Conservation (phyloP, 225 moss, liverwort and hornwort genomes). For the Polytrichum formosum region DNA sequence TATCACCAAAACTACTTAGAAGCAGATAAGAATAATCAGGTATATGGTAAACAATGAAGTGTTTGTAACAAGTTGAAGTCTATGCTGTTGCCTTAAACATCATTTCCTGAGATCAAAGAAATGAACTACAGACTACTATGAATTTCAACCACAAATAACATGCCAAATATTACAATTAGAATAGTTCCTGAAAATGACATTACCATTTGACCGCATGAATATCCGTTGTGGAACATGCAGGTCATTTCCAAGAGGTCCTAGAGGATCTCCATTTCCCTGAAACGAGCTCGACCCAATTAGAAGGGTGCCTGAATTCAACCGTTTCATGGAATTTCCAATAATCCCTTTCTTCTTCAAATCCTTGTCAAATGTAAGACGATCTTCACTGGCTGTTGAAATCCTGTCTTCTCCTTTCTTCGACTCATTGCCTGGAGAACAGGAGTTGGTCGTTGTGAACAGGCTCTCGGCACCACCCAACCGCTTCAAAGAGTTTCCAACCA, state of each 20-base stretch:
- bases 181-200: not conserved
- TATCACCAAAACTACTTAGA: constrained; percentile 37
- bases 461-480: constrained; percentile 31
- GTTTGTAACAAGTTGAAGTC: not conserved
- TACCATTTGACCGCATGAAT: constrained; percentile 51
- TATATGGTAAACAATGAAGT: not conserved
- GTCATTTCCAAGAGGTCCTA: constrained; percentile 56
- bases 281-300: constrained; percentile 42
- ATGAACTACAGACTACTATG: not conserved
- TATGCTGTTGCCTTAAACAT: not conserved
- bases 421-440: constrained; percentile 28
- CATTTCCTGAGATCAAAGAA: not conserved
- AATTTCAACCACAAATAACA: not conserved
- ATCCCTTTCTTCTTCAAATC: constrained; percentile 45
- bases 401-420: constrained; percentile 28
- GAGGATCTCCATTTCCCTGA: constrained; percentile 43
- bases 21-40: constrained; percentile 18
- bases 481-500: constrained; percentile 25
- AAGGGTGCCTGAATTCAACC: constrained; percentile 41
- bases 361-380: constrained; percentile 28
- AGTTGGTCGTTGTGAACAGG: constrained; percentile 24
- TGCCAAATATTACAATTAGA: not conserved
- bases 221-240: constrained; percentile 36
- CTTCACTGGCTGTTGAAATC: constrained; percentile 28
- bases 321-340: constrained; percentile 54